phyloP scores from a whole-genome alignment of 1,284 basidiomycete species.

The Phenoliferia sp. region DNA sequence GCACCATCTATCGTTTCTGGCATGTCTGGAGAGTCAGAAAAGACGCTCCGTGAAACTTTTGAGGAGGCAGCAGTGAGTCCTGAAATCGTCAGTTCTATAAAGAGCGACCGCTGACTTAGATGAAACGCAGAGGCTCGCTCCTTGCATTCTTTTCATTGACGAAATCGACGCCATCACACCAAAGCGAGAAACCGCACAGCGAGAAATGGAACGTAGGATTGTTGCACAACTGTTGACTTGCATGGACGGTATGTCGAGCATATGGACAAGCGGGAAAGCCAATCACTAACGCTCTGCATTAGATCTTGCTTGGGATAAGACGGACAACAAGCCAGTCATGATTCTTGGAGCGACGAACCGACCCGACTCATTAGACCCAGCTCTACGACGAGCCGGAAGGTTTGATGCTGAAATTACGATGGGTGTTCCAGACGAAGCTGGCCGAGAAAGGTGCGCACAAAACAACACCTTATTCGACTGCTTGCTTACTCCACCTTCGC shows the following conservation, averaged over 20 bases:
- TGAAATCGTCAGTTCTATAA: not conserved
- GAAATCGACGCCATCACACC: constrained; percentile 98
- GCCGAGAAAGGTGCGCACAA: constrained; percentile 78
- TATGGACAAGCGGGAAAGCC: not conserved
- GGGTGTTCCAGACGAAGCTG: constrained; percentile 90
- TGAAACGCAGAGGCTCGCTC: constrained; percentile 64
- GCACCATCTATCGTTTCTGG: constrained; percentile 93
- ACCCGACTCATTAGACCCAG: constrained; percentile 89
- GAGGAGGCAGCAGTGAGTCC: constrained; percentile 79
- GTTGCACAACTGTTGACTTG: constrained; percentile 96
- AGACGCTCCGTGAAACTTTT: constrained; percentile 90
- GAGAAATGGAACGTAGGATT: constrained; percentile 96
- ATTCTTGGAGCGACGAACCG: constrained; percentile 96
- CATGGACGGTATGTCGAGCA: constrained; percentile 72
- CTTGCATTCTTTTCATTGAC: constrained; percentile 88
- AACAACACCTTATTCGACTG: not conserved
- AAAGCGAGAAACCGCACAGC: constrained; percentile 91
- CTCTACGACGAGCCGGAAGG: constrained; percentile 82
- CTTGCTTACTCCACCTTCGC: constrained; percentile 1
- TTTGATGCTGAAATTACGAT: constrained; percentile 98
- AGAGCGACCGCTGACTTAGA: not conserved
- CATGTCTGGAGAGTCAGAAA: constrained; percentile 97
- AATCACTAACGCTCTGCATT: not conserved
- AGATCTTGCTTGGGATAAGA: constrained; percentile 90
- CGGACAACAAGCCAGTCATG: constrained; percentile 80